Conservation (phyloP, 345 rosid species). For the Populus davidiana region DNA sequence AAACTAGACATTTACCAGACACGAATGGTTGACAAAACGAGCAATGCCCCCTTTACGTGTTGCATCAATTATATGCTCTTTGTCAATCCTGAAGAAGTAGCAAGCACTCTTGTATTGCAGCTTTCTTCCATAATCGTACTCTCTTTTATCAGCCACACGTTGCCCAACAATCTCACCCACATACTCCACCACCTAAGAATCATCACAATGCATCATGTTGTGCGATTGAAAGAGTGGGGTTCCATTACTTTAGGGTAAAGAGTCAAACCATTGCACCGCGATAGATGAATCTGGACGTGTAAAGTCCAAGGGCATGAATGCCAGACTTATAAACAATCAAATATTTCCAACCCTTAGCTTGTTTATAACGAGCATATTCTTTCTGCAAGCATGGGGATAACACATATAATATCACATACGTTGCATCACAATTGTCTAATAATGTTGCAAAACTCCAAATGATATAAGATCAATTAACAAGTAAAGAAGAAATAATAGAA, state of each 20-base stretch:
- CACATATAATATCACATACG: background rate
- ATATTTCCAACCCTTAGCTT: constrained; percentile 48
- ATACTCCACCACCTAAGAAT: constrained; percentile 53
- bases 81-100: constrained; percentile 60
- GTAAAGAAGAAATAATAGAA: background rate
- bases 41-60: constrained; percentile 57
- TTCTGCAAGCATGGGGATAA: constrained; percentile 36
- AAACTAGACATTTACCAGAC: constrained; percentile 38
- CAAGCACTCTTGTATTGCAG: constrained; percentile 60
- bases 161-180: constrained; percentile 54
- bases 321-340: constrained; percentile 62
- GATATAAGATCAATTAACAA: background rate
- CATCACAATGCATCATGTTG: constrained; percentile 2
- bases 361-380: constrained; percentile 52
- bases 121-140: constrained; percentile 49
- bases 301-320: constrained; percentile 60
- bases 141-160: constrained; percentile 53
- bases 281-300: constrained; percentile 49
- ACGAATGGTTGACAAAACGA: constrained; percentile 62
- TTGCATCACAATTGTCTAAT: background rate
- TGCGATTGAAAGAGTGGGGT: constrained; percentile 2
- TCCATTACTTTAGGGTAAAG: constrained; percentile 9
- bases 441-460: background rate
- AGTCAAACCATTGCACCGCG: constrained; percentile 53
- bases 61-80: constrained; percentile 60